Evolutionary conservation across 1,284 basidiomycete species (phyloP).

Genomic region (Leccinum discolor): DNA sequence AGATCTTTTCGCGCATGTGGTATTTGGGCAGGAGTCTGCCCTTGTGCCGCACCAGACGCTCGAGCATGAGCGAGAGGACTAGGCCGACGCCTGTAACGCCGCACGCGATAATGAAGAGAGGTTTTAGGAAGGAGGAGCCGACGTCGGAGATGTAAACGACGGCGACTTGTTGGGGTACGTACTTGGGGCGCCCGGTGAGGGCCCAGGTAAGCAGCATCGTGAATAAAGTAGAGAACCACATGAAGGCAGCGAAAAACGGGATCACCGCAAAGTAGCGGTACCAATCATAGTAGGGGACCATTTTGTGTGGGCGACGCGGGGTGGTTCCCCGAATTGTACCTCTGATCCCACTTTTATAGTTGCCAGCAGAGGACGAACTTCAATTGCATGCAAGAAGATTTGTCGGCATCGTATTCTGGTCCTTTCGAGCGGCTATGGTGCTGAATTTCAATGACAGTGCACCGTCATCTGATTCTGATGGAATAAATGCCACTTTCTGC

Average conservation of each 20-base stretch:
- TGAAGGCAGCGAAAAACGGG: conserved; percentile 55
- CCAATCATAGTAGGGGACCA: conserved; percentile 10
- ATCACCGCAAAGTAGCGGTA: conserved; percentile 68
- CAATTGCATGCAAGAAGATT: background rate
- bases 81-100: conserved; percentile 62
- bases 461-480: background rate
- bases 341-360: conserved; percentile 12
- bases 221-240: conserved; percentile 67
- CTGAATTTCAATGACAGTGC: background rate
- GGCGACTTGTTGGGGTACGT: conserved; percentile 48
- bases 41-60: conserved; percentile 62
- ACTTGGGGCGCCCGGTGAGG: conserved; percentile 47
- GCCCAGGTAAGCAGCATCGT: conserved; percentile 72
- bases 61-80: conserved; percentile 56
- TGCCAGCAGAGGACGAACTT: background rate
- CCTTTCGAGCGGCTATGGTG: background rate
- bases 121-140: conserved; percentile 69
- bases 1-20: conserved; percentile 54
- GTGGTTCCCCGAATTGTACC: background rate
- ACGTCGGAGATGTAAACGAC: conserved; percentile 78
- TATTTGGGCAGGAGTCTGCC: conserved; percentile 63
- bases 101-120: conserved; percentile 67
- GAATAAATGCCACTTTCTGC: background rate
- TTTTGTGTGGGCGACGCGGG: conserved; percentile 3
- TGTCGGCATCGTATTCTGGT: background rate